Percentiles rank a stretch among this genome's conserved stretches.
Conservation (phyloP, 2,329 filamentous ascomycete genomes). For the Cryoendolithus antarcticus region DNA sequence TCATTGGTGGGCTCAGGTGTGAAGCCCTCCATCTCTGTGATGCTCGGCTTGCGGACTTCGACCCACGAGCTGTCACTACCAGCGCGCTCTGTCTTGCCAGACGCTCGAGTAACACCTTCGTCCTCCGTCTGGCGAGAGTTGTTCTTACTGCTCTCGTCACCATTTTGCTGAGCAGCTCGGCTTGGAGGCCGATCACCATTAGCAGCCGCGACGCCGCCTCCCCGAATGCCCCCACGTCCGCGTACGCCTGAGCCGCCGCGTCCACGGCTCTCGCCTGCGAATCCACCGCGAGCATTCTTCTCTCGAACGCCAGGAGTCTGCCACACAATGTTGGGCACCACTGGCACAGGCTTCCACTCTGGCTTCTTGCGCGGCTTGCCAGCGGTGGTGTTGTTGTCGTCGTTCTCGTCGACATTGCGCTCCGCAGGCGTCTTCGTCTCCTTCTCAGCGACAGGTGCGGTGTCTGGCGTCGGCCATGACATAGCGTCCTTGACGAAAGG, state of each 20-base stretch:
- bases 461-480: constrained; percentile 85
- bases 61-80: no score
- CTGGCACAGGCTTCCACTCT: constrained; percentile 74
- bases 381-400: constrained; percentile 40
- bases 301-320: constrained; percentile 54
- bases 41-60: no score
- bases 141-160: neutral
- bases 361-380: constrained; percentile 56
- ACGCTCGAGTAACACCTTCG: neutral
- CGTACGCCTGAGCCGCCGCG: constrained; percentile 41
- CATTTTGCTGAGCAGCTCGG: neutral
- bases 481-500: constrained; percentile 64
- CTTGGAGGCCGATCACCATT: constrained; percentile 6
- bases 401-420: constrained; percentile 56
- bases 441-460: constrained; percentile 45
- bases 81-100: neutral
- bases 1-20: no score
- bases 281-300: constrained; percentile 7
- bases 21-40: no score
- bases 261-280: constrained; percentile 39
- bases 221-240: constrained; percentile 31
- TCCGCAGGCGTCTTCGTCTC: constrained; percentile 60
- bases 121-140: neutral
- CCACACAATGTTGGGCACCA: constrained; percentile 75
- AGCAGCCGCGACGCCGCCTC: constrained; percentile 19